Percentiles rank a stretch among this genome's conserved stretches.
These are phyloP conservation scores for Xylariaceae sp. DNA, from an alignment of 2,329 filamentous ascomycete genomes.

Conservation along the genomic window DNA sequence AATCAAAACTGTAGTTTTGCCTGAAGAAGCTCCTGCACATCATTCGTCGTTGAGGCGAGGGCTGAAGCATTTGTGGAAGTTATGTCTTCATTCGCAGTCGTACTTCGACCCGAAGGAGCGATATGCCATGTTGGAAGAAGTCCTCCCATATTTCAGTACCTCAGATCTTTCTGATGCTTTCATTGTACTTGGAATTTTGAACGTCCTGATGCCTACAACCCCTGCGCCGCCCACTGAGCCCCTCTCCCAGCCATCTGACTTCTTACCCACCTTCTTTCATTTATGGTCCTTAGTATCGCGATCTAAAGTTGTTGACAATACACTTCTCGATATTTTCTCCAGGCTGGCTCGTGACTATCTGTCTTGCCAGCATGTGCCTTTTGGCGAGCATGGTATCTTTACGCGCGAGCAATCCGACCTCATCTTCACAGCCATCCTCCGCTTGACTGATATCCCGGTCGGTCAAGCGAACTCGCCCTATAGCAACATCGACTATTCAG, in stretches of 20 bases:
- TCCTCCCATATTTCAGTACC: conserved; percentile 87
- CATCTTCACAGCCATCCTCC: conserved; percentile 88
- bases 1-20: conserved; percentile 87
- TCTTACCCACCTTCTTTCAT: conserved; percentile 94
- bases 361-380: conserved; percentile 74
- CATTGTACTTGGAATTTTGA: conserved; percentile 87
- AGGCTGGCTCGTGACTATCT: conserved; percentile 85
- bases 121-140: conserved; percentile 78
- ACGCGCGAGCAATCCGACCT: conserved; percentile 89
- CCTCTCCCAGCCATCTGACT: conserved; percentile 84
- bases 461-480: conserved; percentile 96
- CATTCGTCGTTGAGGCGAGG: conserved; percentile 61
- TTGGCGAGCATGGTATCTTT: conserved; percentile 88
- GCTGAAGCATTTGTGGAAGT: conserved; percentile 76
- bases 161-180: conserved; percentile 92
- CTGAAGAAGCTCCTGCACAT: conserved; percentile 76
- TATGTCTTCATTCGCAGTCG: conserved; percentile 86
- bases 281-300: conserved; percentile 92
- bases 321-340: conserved; percentile 89
- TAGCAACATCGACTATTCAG: conserved; percentile 79
- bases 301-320: conserved; percentile 84
- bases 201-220: conserved; percentile 84
- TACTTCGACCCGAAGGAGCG: conserved; percentile 93
- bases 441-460: conserved; percentile 92
- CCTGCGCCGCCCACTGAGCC: conserved; percentile 73